These are phyloP conservation scores for Tilletia indica DNA, from an alignment of 1,284 basidiomycete species.

Conservation along the genomic window DNA sequence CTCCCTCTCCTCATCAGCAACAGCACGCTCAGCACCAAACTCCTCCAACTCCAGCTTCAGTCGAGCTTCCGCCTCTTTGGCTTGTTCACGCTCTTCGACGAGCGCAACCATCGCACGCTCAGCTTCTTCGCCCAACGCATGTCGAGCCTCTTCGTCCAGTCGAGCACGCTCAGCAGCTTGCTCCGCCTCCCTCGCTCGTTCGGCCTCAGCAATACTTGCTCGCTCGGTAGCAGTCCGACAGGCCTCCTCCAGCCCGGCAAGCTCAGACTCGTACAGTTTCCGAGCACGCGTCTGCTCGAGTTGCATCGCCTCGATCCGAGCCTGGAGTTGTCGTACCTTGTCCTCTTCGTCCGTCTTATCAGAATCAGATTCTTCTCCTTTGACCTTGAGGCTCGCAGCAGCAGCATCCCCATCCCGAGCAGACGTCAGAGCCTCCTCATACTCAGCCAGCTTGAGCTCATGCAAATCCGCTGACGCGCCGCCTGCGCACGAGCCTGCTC, in stretches of 20 bases:
- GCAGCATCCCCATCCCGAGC: background rate
- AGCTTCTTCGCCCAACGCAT: constrained; percentile 12
- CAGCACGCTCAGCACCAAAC: background rate
- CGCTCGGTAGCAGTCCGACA: background rate
- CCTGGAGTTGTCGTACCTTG: background rate
- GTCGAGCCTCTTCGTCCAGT: constrained; percentile 10
- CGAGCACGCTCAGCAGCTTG: constrained; percentile 11
- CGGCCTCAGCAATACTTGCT: background rate
- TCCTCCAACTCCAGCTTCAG: background rate
- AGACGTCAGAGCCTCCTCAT: background rate
- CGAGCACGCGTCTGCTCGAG: background rate
- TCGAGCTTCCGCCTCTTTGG: background rate
- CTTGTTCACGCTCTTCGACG: constrained; percentile 3
- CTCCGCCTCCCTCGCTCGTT: background rate
- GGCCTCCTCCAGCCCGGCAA: constrained; percentile 1
- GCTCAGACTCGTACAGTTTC: constrained; percentile 7
- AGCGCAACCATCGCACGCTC: constrained; percentile 13
- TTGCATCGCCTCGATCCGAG: constrained; percentile 2
- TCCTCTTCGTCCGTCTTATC: background rate
- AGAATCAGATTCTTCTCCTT: background rate
- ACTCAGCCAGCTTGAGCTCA: background rate
- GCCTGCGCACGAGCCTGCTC: background rate
- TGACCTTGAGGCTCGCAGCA: background rate
- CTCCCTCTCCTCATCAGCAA: background rate
- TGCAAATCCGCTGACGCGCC: background rate